Conservation (phyloP, 805 yeast species). For the Candida railenensis region DNA sequence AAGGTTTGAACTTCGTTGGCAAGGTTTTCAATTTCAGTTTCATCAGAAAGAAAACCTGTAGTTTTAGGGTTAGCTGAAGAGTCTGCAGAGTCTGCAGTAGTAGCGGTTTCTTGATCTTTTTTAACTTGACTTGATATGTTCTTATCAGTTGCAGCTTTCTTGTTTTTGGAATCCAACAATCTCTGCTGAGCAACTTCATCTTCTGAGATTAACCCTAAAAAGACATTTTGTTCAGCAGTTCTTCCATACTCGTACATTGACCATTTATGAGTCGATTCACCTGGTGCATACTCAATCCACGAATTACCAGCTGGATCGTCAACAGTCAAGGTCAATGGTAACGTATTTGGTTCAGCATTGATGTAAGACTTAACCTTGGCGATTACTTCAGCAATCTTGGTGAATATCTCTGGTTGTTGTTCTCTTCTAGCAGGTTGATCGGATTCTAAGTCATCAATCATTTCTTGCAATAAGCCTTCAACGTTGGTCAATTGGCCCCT, state of each 20-base stretch:
- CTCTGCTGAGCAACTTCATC: conserved; percentile 54
- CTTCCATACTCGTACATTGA: conserved; percentile 77
- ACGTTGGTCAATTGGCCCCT: conserved; percentile 90
- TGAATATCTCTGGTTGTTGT: conserved; percentile 70
- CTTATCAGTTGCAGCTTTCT: conserved; percentile 37
- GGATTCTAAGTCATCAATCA: conserved; percentile 72
- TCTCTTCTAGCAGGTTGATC: conserved; percentile 82
- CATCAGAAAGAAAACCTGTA: conserved; percentile 65
- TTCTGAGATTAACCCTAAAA: conserved; percentile 75
- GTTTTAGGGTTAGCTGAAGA: conserved; percentile 34
- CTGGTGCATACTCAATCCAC: conserved; percentile 88
- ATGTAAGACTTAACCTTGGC: conserved; percentile 57
- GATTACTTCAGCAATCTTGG: conserved; percentile 72
- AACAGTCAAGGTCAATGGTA: conserved; percentile 75
- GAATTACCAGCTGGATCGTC: conserved; percentile 98
- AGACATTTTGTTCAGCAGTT: conserved; percentile 84
- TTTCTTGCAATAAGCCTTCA: conserved; percentile 84
- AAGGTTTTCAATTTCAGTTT: conserved; percentile 79
- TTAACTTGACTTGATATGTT: conserved; percentile 22
- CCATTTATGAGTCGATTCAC: conserved; percentile 89
- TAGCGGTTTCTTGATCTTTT: conserved; percentile 10
- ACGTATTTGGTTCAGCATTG: conserved; percentile 61
- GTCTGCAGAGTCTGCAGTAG: conserved; percentile 10
- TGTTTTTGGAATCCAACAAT: conserved; percentile 49
- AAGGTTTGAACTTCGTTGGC: conserved; percentile 91